Percentiles rank a stretch among this genome's conserved stretches.
These are phyloP conservation scores for Amborella trichopoda DNA, from an alignment of 164 flowering plant genomes.

Conservation along the genomic window DNA sequence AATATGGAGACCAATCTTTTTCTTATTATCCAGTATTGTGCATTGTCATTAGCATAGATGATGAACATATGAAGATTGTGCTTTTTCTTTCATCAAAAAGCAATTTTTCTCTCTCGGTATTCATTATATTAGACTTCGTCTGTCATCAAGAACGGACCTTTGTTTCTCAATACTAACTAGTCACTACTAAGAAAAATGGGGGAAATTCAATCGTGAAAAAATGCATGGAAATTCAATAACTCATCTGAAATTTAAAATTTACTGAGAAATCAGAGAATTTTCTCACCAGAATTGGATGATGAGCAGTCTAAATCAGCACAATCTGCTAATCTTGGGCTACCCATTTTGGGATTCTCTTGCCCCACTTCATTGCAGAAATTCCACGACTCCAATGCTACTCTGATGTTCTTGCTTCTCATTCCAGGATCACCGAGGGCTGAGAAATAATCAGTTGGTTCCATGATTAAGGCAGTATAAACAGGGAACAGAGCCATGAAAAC, in stretches of 20 bases:
- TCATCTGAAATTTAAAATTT: background rate
- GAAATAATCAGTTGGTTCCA: no score
- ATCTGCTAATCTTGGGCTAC: constrained; percentile 47
- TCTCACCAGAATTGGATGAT: background rate
- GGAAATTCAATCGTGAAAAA: background rate
- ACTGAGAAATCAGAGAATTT: background rate
- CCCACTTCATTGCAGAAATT: constrained; percentile 58
- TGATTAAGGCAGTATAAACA: no score
- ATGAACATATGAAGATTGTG: no score
- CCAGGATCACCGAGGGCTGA: constrained; percentile 48
- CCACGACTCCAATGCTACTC: constrained; percentile 49
- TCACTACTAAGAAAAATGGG: background rate
- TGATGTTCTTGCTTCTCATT: constrained; percentile 30
- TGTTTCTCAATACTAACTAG: no score
- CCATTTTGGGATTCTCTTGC: constrained; percentile 32
- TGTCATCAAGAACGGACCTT: no score
- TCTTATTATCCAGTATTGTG: no score
- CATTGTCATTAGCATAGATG: no score
- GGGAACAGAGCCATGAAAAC: no score
- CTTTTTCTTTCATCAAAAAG: no score
- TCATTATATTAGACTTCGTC: no score
- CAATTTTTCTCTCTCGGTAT: no score
- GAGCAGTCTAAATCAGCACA: constrained; percentile 19
- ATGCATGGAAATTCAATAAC: background rate
- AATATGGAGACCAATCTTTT: no score